Base-by-base conservation (phyloP, 352 stramenopile genomes). In the Pythium brassicae region DNA sequence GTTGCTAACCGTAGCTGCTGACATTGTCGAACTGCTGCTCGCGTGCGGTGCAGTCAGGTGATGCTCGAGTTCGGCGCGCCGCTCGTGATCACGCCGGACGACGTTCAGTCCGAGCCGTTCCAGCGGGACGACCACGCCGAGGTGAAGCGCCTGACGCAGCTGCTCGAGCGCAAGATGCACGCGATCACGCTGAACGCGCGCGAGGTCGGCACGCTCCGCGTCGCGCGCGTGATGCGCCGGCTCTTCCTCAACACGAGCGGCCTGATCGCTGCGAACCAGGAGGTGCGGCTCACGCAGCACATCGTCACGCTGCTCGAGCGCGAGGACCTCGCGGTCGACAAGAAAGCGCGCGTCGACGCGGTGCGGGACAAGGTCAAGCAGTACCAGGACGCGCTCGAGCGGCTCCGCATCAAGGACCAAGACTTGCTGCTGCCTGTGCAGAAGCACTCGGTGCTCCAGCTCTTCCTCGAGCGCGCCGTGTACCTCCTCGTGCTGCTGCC, bases 271-370 rank as follows among this genome's bases (percentile, higher is more conserved):
- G 72, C 81, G 10, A 84, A 84, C 50, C 76, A 85, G 56, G 81
- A 91, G 45, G 72, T 91, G 34, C 81, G 77, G 3, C 71, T 91
- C 55, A 91, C 81, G 15, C 81, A 89, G 62, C 68, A 87, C 43
- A 88, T 91, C 61, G 79, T 91, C 59, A 77, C 85, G 45, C 68
- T 91, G 74, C 66, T 91, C 32, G 81, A 91, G 55, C 60, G 75
- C 43, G 32, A 46, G 0, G 35, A 40, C n/a, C 50, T 74, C 4
- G 39, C 68, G 14, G 50, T 55, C 0, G 63, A 68, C 4, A 69
- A 69, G 25, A 71, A 76, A 27, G 62, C 74, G 25, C 50, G 59
- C 44, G 66, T 86, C 32, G 63, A 68, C 26, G 53, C 47, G 4
- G 65, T 80, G 15, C 66, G 63, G 39, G 63, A 66, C 44, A 89